phyloP scores from a whole-genome alignment of 2,329 filamentous ascomycete species.

The Ophiostoma piceae region DNA sequence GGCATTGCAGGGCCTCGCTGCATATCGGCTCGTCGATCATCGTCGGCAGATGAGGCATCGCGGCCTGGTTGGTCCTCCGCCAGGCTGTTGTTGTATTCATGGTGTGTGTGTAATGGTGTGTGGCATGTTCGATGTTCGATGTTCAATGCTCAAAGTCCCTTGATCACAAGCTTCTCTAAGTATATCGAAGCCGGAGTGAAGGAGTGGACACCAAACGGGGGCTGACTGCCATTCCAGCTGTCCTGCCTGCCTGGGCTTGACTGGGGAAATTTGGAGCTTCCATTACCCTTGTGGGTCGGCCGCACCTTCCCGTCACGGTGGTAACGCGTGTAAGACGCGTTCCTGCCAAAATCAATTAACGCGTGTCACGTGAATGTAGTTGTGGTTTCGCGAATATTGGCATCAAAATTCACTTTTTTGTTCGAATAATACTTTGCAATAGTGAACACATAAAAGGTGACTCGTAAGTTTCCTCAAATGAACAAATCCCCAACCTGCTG shows the following conservation, averaged over 20 bases:
- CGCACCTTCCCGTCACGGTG: constrained; percentile 24
- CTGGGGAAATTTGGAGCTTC: constrained; percentile 20
- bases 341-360: constrained; percentile 25
- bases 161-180: neutral
- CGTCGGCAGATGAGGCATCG: constrained; percentile 19
- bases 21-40: constrained; percentile 20
- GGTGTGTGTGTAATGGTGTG: neutral
- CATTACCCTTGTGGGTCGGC: constrained; percentile 15
- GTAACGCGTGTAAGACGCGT: constrained; percentile 27
- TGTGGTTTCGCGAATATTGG: neutral
- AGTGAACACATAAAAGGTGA: neutral
- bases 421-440: no score
- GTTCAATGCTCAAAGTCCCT: neutral
- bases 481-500: neutral
- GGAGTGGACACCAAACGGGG: constrained; percentile 11
- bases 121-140: neutral
- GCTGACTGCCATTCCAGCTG: constrained; percentile 4
- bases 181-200: neutral
- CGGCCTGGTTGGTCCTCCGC: neutral
- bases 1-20: constrained; percentile 36
- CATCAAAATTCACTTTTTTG: neutral
- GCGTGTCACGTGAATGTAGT: constrained; percentile 25
- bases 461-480: no score
- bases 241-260: constrained; percentile 15
- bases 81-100: neutral